phyloP scores from a whole-genome alignment of 495 filamentous ascomycete genomes.

The Podospora fimiseda region DNA sequence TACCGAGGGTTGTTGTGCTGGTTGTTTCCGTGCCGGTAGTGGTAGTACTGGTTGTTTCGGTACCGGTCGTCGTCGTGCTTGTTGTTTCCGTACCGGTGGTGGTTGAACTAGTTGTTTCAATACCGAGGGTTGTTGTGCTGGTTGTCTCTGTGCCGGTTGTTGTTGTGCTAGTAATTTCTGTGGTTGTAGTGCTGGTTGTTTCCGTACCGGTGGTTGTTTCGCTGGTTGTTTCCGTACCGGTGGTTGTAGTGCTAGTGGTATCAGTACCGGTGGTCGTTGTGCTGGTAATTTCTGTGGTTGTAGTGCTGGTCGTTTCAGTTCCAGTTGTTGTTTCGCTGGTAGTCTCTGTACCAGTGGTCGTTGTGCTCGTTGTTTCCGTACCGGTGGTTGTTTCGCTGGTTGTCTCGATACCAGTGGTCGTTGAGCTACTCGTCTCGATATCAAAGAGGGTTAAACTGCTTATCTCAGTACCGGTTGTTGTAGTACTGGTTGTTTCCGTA shows the following conservation, averaged over 20 bases:
- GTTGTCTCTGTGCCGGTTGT: not conserved
- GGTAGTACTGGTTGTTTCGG: not conserved
- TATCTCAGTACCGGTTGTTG: not conserved
- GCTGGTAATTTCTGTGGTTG: too few species aligned
- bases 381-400: not conserved
- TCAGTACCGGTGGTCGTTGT: conserved; percentile 1
- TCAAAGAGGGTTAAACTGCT: not conserved
- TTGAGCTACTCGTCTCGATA: not conserved
- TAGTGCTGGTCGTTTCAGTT: not conserved
- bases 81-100: not conserved
- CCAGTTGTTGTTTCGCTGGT: not conserved
- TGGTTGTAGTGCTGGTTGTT: not conserved
- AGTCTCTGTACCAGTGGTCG: not conserved
- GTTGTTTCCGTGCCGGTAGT: not conserved
- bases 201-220: not conserved
- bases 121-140: not conserved
- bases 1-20: not conserved
- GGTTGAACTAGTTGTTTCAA: not conserved
- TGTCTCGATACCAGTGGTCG: not conserved
- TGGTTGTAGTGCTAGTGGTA: not conserved
- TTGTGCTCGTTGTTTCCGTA: not conserved
- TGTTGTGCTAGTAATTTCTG: not conserved
- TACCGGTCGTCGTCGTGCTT: not conserved
- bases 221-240: not conserved
- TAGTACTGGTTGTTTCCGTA: not conserved